Evolutionary conservation across 2,329 filamentous ascomycete genomes (phyloP), one percentile per base, ranked within the genome.

Genomic region (Septoria petroselini): DNA sequence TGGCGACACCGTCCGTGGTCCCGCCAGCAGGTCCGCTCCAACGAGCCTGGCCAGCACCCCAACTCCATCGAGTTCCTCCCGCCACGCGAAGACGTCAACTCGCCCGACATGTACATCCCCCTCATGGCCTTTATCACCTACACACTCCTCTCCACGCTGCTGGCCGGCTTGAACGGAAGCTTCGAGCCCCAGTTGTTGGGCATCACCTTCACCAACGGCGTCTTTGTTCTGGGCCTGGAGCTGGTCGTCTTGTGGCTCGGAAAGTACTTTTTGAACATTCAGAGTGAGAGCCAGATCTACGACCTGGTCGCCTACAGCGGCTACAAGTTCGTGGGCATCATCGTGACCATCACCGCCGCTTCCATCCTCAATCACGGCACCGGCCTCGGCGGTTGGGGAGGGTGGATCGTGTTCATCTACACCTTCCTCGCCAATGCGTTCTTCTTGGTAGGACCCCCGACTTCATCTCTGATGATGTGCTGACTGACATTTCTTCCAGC

Each of bases 1-100:
- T 98, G 93, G 91, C 81, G 91, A 62, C 94, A 98, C 72, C 91
- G 91, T 74, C 91, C 91, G 4, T 98, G 93, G 93, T 94, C 89
- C 53, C 86, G 94, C 59, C 90, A 94, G 70, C 88, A 94, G 77
- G 85, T 49, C 60, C 77, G 65, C 80, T 85, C 42, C 81, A 75
- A 68, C 67, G 73, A 64, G 68, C 43, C 43, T 29, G 58, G 58
- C 14, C 43, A 48, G 35, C 55, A 55, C 35, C 49, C 49, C 15
- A 53, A 53, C 17, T 47, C 54, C 2, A 82, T 82, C 38, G 85
- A 84, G 76, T 98, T 93, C 71, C 79, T 96, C 6, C 89, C 93
- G 4, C 93, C 93, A 2, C 81, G 93, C 58, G 91, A 98, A 70
- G 93, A 98, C 67, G 78, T 97, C 70, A 98, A 98, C 73, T 55